Base-by-base conservation (phyloP, 306 rosid species). In the Begonia loranthoides region DNA sequence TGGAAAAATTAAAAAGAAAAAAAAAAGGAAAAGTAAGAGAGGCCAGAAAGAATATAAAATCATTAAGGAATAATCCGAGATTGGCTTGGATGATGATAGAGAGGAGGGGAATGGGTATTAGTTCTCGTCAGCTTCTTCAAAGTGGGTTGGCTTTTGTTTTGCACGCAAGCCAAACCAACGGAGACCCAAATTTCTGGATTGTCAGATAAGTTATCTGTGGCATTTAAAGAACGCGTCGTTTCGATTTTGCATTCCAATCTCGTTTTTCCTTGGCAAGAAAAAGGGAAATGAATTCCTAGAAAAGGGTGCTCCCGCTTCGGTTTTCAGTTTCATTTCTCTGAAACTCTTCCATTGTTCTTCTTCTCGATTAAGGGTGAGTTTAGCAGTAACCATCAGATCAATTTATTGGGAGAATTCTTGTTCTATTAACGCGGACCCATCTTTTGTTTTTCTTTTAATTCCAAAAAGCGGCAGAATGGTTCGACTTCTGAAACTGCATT, bases 401-500 rank as follows among this genome's bases (percentile, higher is more conserved):
- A 43, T 43, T 43, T 43, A 1, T 43, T 41, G 45, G 45, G 12
- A 9, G 45, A 41, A 9, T 41, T 41, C 45, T 41, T 41, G 12
- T 9, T 2, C 13, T 1, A 9, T 41, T 41, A 12, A 41, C 10
- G 45, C 22, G 3, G 22, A 19, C 45, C 45, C 45, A 41, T 41
- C 13, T 41, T 60, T 66, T 55, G 4, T 60, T 70, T 68, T 17
- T 22, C 5, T 0, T 3, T 40, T 28, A 7, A 0, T 19, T 19
- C 22, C 22, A 19, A 19, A 2, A 63, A 57, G 15, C 13, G 5
- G 21, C 39, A 40, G 2, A 45, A 57, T 58, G 38, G 1, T 19
- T 19, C 38, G 60, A 45, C 62, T 49, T 66, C 68, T 58, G 12
- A 55, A 14, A 62, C 51, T 17, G 38, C 52, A 33, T 66, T 19